Evolutionary conservation across 1,139 yeast species (phyloP), one percentile per base, ranked within the genome.

Genomic region (Suhomyces yuchorum): DNA sequence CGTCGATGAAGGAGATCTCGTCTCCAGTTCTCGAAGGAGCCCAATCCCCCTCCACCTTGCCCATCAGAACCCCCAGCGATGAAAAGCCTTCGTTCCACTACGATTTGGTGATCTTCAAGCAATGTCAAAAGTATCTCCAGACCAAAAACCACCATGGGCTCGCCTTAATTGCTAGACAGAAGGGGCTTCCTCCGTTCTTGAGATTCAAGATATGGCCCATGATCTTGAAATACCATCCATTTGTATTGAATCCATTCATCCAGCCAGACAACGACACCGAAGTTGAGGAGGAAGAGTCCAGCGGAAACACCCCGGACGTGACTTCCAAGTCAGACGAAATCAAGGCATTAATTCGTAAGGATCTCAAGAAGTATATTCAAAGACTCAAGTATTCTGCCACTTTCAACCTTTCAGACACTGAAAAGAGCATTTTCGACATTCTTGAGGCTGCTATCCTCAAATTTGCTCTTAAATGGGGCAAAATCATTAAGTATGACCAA

Each of bases 151-250:
- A 81, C 48, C 83, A 82, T 42, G 89, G 87, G 1, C 69, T 92
- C 43, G 96, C 97, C 0, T 73, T 84, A 53, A 70, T 92, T 14
- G 92, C 96, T 2, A 75, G 97, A 53, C 92, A 87, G 57, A 77
- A 83, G 52, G 97, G 98, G 2, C 73, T 91, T 22, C 97, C 97
- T 1, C 96, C 96, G 0, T 80, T 84, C 52, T 72, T 90, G 47
- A 76, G 98, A 51, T 84, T 81, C 56, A 76, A 80, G 51, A 86
- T 88, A 9, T 92, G 97, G 97, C 97, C 97, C 2, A 70, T 89
- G 8, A 66, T 92, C 44, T 67, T 92, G 51, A 84, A 84, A 56
- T 82, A 83, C 57, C 97, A 92, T 64, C 97, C 97, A 0, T 87
- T 85, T 71, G 96, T 90, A 14, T 67, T 82, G 38, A 75, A 83